phyloP scores from a whole-genome alignment of 129 eudicot genomes.

The Artemisia argyi region DNA sequence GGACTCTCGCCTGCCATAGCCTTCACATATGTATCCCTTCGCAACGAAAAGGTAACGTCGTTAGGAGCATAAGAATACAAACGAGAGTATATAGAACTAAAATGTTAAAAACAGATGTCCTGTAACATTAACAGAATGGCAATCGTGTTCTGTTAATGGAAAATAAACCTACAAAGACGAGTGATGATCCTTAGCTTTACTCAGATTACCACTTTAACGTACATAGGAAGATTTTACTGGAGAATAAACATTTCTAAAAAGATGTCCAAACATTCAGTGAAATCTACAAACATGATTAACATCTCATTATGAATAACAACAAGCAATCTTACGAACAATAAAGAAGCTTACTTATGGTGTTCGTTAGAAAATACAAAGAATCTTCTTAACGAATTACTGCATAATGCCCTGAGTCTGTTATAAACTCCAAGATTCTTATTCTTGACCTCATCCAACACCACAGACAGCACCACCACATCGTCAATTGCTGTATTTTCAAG shows the following conservation, averaged over 20 bases:
- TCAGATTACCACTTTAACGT: not conserved
- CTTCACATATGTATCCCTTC: slow-evolving; percentile 89
- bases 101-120: not conserved
- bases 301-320: not conserved
- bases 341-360: slow-evolving; percentile 68
- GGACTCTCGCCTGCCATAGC: slow-evolving; percentile 82
- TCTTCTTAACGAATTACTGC: slow-evolving; percentile 69
- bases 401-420: slow-evolving; percentile 78
- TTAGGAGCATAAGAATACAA: not conserved
- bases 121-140: not conserved
- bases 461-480: slow-evolving; percentile 86
- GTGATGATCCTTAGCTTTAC: slow-evolving; percentile 8
- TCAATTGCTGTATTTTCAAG: slow-evolving; percentile 88
- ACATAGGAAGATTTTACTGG: not conserved
- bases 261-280: not conserved
- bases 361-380: slow-evolving; percentile 91
- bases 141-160: no score
- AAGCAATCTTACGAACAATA: slow-evolving; percentile 4
- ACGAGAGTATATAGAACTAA: not conserved
- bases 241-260: not conserved
- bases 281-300: not conserved
- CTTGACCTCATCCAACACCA: slow-evolving; percentile 90
- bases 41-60: not conserved
- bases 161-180: no score
- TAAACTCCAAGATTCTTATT: slow-evolving; percentile 83